These are phyloP conservation scores for Aureobasidium sp. DNA, from an alignment of 2,329 filamentous ascomycete species.

Conservation along the genomic window DNA sequence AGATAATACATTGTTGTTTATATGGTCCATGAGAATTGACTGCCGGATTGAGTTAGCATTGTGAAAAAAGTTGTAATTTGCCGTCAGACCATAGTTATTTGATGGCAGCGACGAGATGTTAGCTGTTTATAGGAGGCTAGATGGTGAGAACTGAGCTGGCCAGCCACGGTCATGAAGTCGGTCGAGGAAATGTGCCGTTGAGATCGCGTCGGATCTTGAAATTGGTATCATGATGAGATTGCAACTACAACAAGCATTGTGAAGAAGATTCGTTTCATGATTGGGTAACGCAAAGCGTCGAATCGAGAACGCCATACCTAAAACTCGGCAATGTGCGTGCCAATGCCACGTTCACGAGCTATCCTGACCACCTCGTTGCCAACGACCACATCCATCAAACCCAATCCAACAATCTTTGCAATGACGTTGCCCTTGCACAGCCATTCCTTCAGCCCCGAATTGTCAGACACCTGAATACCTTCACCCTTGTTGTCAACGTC, in stretches of 20 bases:
- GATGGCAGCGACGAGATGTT: background rate
- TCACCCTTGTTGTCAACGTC: conserved; percentile 21
- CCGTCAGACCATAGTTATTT: background rate
- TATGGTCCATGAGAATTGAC: background rate
- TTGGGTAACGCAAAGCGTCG: background rate
- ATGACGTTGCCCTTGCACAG: conserved; percentile 58
- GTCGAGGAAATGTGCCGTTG: background rate
- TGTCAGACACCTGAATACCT: conserved; percentile 28
- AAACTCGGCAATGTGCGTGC: conserved; percentile 47
- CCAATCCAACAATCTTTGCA: conserved; percentile 63
- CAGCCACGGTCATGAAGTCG: no score
- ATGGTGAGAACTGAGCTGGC: background rate
- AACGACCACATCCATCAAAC: conserved; percentile 62
- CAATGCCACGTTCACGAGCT: conserved; percentile 50
- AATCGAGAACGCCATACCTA: conserved; percentile 19
- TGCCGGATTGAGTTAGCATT: background rate
- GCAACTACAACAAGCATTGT: no score
- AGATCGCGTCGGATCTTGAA: background rate
- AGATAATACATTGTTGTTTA: no score
- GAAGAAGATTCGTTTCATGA: background rate
- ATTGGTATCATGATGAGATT: no score
- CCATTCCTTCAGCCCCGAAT: conserved; percentile 49
- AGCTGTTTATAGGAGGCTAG: background rate
- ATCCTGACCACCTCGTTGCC: conserved; percentile 52
- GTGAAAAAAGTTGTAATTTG: background rate